Evolutionary conservation across 176 grass and related monocot species (phyloP), one percentile per base, ranked within the genome.

Genomic region (Thalia dealbata): DNA sequence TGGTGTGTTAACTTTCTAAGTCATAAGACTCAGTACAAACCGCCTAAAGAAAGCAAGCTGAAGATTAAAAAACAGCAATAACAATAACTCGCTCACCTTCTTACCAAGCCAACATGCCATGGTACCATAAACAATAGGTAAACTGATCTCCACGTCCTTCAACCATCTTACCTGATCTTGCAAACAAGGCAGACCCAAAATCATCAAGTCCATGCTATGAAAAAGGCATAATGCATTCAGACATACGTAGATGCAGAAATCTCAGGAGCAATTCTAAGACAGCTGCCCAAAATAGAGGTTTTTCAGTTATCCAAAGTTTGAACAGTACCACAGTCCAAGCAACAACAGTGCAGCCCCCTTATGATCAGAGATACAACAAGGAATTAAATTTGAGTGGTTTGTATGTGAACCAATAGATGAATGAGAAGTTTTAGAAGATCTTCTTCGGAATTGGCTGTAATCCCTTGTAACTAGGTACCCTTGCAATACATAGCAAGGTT

Each of bases 31-130:
- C n/a, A 29, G 32, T 64, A 29, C 28, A 64, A 1, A 7, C n/a
- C 25, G 0, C 26, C 2, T 11, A 46, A 5, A 12, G n/a, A 48
- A 70, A 9, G 10, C 19, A 70, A 50, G 22, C 41, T 24, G 19
- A 21, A 7, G 42, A 14, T n/a, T n/a, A n/a, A n/a, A n/a, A 70
- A 50, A 54, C 6, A 14, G 27, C 14, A 6, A 25, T 16, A 4
- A 44, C 32, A 45, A 75, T 46, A 41, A 67, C 86, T 84, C 90
- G 83, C 85, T 97, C 25, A 90, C 95, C 62, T 86, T 97, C 84
- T 97, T 97, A 35, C 95, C 95, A n/a, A 93, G 83, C 83, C 87
- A 93, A 64, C 88, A 97, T 8, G 95, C 89, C 72, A 93, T 93
- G 43, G 80, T 93, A 25, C 95, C 90, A 24, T 91, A 90, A 3